A percentile compares a stretch with the other conserved stretches of the same genome.
Conservation (phyloP, 2,329 filamentous ascomycete species). For the Blumeriella jaapii region DNA sequence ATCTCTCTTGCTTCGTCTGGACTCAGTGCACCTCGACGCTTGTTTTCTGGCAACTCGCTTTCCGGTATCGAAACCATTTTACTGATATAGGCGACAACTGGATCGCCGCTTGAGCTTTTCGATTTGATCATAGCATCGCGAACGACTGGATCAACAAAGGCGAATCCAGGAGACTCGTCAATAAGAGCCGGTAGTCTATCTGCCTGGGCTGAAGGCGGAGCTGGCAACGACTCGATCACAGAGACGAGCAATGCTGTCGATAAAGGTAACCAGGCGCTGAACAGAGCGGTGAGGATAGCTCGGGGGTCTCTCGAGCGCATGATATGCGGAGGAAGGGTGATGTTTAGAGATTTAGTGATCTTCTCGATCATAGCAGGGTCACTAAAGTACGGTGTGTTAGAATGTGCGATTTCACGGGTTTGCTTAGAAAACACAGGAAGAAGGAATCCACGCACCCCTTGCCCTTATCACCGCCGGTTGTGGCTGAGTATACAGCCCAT, state of each 20-base stretch:
- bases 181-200: conserved; percentile 70
- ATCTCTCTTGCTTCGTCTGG: conserved; percentile 85
- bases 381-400: too few species aligned
- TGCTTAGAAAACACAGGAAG: too few species aligned
- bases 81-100: conserved; percentile 88
- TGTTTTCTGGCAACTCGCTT: conserved; percentile 84
- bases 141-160: conserved; percentile 55
- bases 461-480: conserved; percentile 67
- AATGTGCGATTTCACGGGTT: too few species aligned
- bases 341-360: conserved; percentile 81
- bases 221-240: conserved; percentile 84
- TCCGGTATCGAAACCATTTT: conserved; percentile 96
- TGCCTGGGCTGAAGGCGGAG: conserved; percentile 68
- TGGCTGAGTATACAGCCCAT: conserved; percentile 92
- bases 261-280: conserved; percentile 80
- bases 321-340: conserved; percentile 76
- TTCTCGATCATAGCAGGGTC: conserved; percentile 79
- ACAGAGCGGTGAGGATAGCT: conserved; percentile 74
- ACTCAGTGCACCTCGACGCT: conserved; percentile 58
- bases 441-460: conserved; percentile 55
- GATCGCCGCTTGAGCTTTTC: conserved; percentile 56
- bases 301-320: conserved; percentile 74
- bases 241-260: conserved; percentile 90
- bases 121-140: conserved; percentile 77
- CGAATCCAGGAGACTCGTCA: conserved; percentile 64